Base-by-base conservation (phyloP, 78 protist species). In the Dictyostelium capitatum region DNA sequence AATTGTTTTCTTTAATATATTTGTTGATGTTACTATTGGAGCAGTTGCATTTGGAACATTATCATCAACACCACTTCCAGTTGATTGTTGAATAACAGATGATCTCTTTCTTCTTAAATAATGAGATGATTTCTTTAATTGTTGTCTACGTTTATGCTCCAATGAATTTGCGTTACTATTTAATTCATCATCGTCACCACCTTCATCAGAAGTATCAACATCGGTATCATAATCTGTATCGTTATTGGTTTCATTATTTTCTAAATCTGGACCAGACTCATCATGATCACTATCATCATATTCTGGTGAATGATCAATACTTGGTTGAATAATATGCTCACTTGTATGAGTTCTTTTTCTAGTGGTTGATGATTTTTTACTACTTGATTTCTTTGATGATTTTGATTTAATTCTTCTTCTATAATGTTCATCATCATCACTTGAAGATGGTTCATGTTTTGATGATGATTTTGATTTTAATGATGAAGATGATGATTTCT, bases 371-470 rank as follows among this genome's bases (percentile, higher is more conserved):
- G 53, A 25, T 12, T 73, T 46, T 28, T 65, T 64, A 14, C 7
- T 30, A 1, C 53, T 80, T 37, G 70, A 30, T 37, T 79, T 79
- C 14, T 46, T 79, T 14, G 32, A 17, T 25, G 20, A 30, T 17
- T 28, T 25, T 12, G 81, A 7, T 79, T 59, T 50, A 1, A 17
- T 54, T 56, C 73, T 54, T 32, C 17, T 43, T 30, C 47, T 54
- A 56, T 54, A 51, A 30, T 48, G 64, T 3, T 79, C 51, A 6
- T 84, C 92, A 74, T 84, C 92, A 25, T 59, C 82, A 57, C 72
- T 59, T 28, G 96, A 82, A 4, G 65, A n/a, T 89, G 82, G 37
- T 89, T 89, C 46, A 28, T 43, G 4, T 67, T 57, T 77, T 64
- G 73, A 43, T 9, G 94, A 53, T 78, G 54, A 20, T 32, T 75